These are phyloP conservation scores for Pythium monospermum DNA, from an alignment of 352 stramenopile genomes.

Conservation along the genomic window DNA sequence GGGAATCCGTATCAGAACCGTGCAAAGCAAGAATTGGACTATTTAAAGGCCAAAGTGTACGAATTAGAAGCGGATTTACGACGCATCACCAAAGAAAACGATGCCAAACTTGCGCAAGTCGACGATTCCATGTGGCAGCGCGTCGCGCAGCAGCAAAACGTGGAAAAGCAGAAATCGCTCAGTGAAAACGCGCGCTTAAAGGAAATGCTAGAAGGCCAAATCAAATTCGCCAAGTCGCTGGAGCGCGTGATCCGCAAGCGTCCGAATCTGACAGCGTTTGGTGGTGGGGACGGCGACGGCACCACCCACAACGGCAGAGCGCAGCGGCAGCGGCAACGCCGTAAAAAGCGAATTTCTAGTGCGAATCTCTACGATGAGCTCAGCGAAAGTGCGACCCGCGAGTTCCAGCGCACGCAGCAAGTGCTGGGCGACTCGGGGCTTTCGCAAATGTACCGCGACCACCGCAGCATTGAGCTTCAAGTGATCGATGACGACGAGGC, in stretches of 20 bases:
- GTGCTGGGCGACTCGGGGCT: slow-evolving; percentile 15
- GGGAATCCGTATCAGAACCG: slow-evolving; percentile 28
- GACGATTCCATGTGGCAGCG: slow-evolving; percentile 31
- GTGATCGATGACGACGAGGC: slow-evolving; percentile 16
- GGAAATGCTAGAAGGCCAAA: slow-evolving; percentile 25
- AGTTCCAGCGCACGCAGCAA: slow-evolving; percentile 20
- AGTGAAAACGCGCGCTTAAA: slow-evolving; percentile 35
- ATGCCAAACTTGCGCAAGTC: slow-evolving; percentile 13
- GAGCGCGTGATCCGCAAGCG: slow-evolving; percentile 34
- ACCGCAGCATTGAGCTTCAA: slow-evolving; percentile 23
- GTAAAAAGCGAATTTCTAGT: slow-evolving; percentile 1
- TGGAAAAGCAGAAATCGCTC: slow-evolving; percentile 28
- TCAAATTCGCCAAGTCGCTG: slow-evolving; percentile 31
- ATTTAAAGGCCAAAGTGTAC: slow-evolving; percentile 29
- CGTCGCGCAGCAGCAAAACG: slow-evolving; percentile 31
- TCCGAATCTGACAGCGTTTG: slow-evolving; percentile 22
- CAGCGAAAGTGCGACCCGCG: slow-evolving; percentile 12
- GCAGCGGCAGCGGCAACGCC: neutral
- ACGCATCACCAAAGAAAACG: slow-evolving; percentile 21
- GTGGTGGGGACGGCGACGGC: neutral
- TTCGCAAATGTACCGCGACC: slow-evolving; percentile 14
- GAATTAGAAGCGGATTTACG: slow-evolving; percentile 29
- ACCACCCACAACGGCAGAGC: slow-evolving; percentile 1
- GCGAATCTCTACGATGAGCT: slow-evolving; percentile 23
- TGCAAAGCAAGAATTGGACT: slow-evolving; percentile 35